Percentiles rank a stretch among this genome's conserved stretches.
Conservation (phyloP, 805 yeast genomes). For the Phaffomyces thermotolerans region DNA sequence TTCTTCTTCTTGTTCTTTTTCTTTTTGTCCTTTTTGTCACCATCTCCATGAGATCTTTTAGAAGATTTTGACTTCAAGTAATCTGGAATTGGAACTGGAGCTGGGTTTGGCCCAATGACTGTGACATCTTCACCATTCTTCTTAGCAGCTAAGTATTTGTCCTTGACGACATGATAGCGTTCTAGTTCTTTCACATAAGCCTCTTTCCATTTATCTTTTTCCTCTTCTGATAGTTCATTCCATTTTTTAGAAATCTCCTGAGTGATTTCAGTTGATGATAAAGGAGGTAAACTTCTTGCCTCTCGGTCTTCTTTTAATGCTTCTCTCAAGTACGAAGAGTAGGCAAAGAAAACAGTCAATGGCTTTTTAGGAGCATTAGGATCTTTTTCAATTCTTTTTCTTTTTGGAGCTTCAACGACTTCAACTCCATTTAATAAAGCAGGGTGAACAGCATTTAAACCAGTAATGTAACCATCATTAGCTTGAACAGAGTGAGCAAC, state of each 20-base stretch:
- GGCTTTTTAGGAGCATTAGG: slow-evolving; percentile 97
- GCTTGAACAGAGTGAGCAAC: slow-evolving; percentile 15
- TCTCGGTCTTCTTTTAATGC: slow-evolving; percentile 62
- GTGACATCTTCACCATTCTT: slow-evolving; percentile 29
- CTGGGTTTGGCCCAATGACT: slow-evolving; percentile 27
- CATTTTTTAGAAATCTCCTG: slow-evolving; percentile 73
- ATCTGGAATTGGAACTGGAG: slow-evolving; percentile 35
- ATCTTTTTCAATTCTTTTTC: slow-evolving; percentile 56
- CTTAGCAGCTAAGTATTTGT: slow-evolving; percentile 39
- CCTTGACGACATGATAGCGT: slow-evolving; percentile 38
- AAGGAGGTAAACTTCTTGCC: slow-evolving; percentile 49
- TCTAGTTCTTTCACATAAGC: slow-evolving; percentile 38
- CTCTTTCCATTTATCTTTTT: slow-evolving; percentile 66
- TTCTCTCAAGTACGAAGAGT: slow-evolving; percentile 67
- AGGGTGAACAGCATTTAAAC: slow-evolving; percentile 7
- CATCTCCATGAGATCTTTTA: slow-evolving; percentile 27
- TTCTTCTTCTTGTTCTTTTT: slow-evolving; percentile 45
- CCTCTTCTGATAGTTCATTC: slow-evolving; percentile 63
- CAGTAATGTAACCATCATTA: slow-evolving; percentile 8
- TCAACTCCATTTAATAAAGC: slow-evolving; percentile 7
- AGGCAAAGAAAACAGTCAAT: slow-evolving; percentile 76
- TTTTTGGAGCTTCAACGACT: slow-evolving; percentile 17
- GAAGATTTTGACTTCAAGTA: slow-evolving; percentile 27
- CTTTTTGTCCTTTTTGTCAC: slow-evolving; percentile 40
- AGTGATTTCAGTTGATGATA: slow-evolving; percentile 71